These are phyloP conservation scores for Theileria annulata DNA, from an alignment of 169 alveolate genomes.

Conservation along the genomic window DNA sequence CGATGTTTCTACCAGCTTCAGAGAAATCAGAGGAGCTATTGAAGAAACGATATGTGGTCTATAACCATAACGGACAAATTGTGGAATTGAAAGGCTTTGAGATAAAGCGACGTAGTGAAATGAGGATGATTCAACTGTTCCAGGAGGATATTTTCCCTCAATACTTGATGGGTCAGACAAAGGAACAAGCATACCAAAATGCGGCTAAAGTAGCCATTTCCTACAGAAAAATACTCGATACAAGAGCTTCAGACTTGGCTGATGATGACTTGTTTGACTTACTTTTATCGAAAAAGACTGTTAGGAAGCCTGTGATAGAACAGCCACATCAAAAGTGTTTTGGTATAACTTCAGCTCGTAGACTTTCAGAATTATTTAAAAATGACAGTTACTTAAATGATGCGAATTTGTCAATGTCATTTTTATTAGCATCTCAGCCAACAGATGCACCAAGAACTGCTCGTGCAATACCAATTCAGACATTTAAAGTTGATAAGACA, in stretches of 20 bases:
- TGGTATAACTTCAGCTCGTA: constrained; percentile 92
- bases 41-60: constrained; percentile 95
- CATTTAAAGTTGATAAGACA: constrained; percentile 85
- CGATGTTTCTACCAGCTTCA: constrained; percentile 97
- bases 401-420: constrained; percentile 84
- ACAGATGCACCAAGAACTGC: constrained; percentile 91
- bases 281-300: constrained; percentile 89
- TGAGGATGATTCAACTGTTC: constrained; percentile 93
- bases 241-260: constrained; percentile 86
- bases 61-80: constrained; percentile 88
- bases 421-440: constrained; percentile 91
- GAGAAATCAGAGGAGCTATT: constrained; percentile 93
- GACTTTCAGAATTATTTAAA: constrained; percentile 91
- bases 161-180: constrained; percentile 90
- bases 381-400: constrained; percentile 80
- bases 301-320: constrained; percentile 87
- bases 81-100: constrained; percentile 96
- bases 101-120: constrained; percentile 98
- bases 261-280: constrained; percentile 91
- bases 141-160: constrained; percentile 95
- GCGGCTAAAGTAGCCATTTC: constrained; percentile 92
- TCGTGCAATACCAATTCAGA: constrained; percentile 93
- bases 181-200: constrained; percentile 91
- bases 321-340: constrained; percentile 92
- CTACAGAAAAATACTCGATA: constrained; percentile 89